Base-by-base conservation (phyloP, 2,329 filamentous ascomycete species). In the Trichoderma sp. region DNA sequence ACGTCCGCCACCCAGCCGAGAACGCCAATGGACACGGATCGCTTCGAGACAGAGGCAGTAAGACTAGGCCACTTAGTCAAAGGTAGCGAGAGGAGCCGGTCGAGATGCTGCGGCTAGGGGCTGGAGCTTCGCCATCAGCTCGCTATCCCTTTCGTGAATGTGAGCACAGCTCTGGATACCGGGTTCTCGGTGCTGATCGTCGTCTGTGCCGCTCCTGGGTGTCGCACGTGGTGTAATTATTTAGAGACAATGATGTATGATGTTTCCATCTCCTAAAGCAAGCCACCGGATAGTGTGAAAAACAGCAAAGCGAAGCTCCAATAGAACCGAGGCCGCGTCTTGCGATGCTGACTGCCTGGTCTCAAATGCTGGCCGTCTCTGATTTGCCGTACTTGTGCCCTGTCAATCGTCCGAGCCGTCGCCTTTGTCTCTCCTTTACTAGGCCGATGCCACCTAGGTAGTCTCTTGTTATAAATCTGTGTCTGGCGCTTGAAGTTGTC, bases 141-240 rank as follows among this genome's bases (percentile, higher is more conserved):
- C 12, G 1, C 30, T 2, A 32, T 34, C 57, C 23, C 15, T 59
- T 32, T 59, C 6, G 20, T 53, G 50, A 67, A 11, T 23, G n/a
- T 30, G 34, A 32, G 50, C 23, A 36, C 23, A 30, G 8, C 50
- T 20, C 50, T 58, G 50, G 23, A 58, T 67, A 58, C 64, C 64
- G 50, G 64, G 64, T 67, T 67, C 11, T 26, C 32, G 64, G 64
- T 43, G 64, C 50, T 67, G 64, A 67, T 67, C 32, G 34, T 20
- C 64, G 11, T 13, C 50, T 43, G 32, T 67, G 15, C 50, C 34
- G 23, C 17, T 32, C 50, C 39, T 53, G 15, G 32, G 64, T 20
- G 30, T 66, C 36, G 53, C 34, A 58, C 50, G 34, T 67, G 64
- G 50, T 67, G 26, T 26, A 26, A 67, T 67, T 58, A 58, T 43